Conservation (phyloP, 176 grass and related monocot genomes). For the Raddia guianensis region DNA sequence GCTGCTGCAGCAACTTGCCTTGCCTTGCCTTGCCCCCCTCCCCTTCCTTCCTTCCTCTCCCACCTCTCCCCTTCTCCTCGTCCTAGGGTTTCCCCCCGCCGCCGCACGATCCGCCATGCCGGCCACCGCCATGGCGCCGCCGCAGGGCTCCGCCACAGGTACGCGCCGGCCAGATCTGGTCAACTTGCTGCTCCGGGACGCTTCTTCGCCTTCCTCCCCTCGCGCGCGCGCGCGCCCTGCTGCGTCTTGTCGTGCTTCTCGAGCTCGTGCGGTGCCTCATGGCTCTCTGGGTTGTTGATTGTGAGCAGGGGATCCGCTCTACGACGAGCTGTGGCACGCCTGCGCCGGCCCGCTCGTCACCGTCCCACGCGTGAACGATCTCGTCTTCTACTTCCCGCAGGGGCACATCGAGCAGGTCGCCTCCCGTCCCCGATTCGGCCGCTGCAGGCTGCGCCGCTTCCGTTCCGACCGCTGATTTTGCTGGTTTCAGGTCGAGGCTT, state of each 20-base stretch:
- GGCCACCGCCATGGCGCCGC: conserved; percentile 34
- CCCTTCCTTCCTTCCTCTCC: too few species aligned
- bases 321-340: conserved; percentile 83
- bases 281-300: neutral
- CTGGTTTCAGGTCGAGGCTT: conserved; percentile 75
- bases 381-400: conserved; percentile 97
- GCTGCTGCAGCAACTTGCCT: conserved; percentile 10
- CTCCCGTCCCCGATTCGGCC: neutral
- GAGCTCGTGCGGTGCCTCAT: conserved; percentile 3
- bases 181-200: neutral
- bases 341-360: conserved; percentile 92
- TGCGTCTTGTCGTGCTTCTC: neutral
- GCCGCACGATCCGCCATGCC: conserved; percentile 36
- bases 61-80: neutral
- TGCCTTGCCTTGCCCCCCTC: neutral
- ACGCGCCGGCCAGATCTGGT: conserved; percentile 44
- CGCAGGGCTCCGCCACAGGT: conserved; percentile 43
- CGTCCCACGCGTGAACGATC: conserved; percentile 63
- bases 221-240: too few species aligned
- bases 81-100: conserved; percentile 46
- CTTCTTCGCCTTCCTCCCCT: neutral
- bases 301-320: conserved; percentile 60
- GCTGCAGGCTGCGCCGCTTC: neutral
- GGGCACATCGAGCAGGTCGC: conserved; percentile 93
- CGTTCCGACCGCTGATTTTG: neutral